Conservation (phyloP, 768 basidiomycete species). For the Mycena pura region DNA sequence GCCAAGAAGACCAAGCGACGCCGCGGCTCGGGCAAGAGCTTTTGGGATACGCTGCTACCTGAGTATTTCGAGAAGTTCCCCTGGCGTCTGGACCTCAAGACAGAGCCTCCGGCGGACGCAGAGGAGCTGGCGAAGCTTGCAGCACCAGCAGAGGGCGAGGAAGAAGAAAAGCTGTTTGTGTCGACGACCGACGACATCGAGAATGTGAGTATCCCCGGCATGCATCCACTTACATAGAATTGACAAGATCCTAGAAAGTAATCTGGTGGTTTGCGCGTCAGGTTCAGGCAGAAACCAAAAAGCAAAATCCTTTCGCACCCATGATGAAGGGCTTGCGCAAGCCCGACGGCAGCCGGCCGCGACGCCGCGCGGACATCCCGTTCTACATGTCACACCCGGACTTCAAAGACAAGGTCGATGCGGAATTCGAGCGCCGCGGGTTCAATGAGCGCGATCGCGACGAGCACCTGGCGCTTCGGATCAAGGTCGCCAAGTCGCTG, state of each 20-base stretch:
- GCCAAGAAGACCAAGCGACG: background rate
- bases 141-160: no score
- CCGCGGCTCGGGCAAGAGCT: background rate
- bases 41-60: no score
- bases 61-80: background rate
- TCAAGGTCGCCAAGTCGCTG: background rate
- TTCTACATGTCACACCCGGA: constrained; percentile 11
- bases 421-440: background rate
- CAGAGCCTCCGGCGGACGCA: no score
- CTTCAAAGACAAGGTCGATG: background rate
- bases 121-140: no score
- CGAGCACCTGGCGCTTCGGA: background rate
- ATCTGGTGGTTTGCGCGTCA: background rate
- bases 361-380: background rate
- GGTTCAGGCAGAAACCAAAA: background rate
- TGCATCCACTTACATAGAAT: background rate
- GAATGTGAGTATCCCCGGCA: background rate
- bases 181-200: background rate
- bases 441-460: no score
- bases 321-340: background rate
- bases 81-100: background rate
- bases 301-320: background rate
- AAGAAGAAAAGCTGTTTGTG: background rate
- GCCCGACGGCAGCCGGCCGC: background rate
- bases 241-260: background rate